Conservation (phyloP, 2,329 filamentous ascomycete species). For the Ceratocystis albifundus region DNA sequence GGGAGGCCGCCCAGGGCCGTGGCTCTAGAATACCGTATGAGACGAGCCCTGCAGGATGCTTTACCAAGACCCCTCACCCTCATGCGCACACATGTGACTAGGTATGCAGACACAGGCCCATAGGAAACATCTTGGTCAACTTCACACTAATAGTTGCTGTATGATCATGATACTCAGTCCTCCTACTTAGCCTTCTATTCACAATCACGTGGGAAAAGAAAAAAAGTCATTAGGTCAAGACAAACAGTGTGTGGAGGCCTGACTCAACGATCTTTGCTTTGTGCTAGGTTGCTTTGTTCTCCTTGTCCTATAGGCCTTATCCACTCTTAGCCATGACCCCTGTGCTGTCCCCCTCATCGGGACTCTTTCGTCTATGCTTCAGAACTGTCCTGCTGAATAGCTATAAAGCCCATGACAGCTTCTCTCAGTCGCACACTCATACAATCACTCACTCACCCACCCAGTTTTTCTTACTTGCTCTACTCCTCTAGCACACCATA, state of each 20-base stretch:
- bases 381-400: neutral
- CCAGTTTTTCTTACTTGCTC: neutral
- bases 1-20: too few relatives aligned
- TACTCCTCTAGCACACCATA: neutral
- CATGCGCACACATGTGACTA: too few relatives aligned
- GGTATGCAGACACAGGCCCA: neutral
- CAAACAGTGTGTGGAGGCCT: neutral
- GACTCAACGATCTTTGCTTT: neutral
- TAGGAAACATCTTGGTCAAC: neutral
- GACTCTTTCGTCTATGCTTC: conserved; percentile 2
- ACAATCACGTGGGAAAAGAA: neutral
- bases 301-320: neutral
- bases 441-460: neutral
- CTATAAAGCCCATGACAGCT: conserved; percentile 9
- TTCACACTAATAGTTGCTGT: neutral
- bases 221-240: neutral
- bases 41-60: too few relatives aligned
- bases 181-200: neutral
- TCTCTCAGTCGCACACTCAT: neutral
- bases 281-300: neutral
- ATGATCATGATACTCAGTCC: neutral
- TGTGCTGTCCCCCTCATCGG: neutral
- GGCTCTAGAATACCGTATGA: too few relatives aligned
- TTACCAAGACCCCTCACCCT: too few relatives aligned
- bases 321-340: conserved; percentile 7